Percentiles rank a stretch among this genome's conserved stretches.
These are phyloP conservation scores for Jacaranda copaia DNA, from an alignment of 257 asterid species.

Conservation along the genomic window DNA sequence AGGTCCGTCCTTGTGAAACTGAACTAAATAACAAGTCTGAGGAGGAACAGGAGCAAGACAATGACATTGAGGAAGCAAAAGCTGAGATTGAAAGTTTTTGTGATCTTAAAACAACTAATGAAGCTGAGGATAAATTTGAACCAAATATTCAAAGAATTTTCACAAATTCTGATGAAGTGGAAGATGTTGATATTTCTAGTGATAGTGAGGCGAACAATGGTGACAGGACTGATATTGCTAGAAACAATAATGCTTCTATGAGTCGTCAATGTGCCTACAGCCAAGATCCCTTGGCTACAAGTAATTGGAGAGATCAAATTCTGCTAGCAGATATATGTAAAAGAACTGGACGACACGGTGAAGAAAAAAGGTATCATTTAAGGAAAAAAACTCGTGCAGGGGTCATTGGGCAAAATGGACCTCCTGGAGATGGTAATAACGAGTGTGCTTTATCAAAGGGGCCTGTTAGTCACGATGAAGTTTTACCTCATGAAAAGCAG, in stretches of 20 bases:
- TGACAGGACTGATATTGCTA: slow-evolving; percentile 36
- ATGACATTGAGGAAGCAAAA: slow-evolving; percentile 36
- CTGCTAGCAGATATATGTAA: no score
- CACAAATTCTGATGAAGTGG: slow-evolving; percentile 29
- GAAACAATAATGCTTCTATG: slow-evolving; percentile 48
- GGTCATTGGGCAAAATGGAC: no score
- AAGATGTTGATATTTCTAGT: slow-evolving; percentile 39
- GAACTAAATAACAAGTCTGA: slow-evolving; percentile 38
- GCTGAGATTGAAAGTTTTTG: slow-evolving; percentile 21
- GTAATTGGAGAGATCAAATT: no score
- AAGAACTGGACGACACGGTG: no score
- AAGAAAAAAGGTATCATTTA: no score
- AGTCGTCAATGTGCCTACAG: slow-evolving; percentile 33
- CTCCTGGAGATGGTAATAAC: no score
- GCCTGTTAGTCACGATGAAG: slow-evolving; percentile 34
- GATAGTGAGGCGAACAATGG: slow-evolving; percentile 47
- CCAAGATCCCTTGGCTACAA: no score
- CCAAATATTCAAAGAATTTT: slow-evolving; percentile 19
- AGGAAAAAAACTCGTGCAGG: no score
- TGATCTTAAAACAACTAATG: slow-evolving; percentile 32
- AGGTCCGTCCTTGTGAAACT: slow-evolving; percentile 32
- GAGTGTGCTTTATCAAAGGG: slow-evolving; percentile 35
- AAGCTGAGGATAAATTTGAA: slow-evolving; percentile 26
- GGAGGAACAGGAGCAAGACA: slow-evolving; percentile 40
- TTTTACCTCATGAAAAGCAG: slow-evolving; percentile 25